Evolutionary conservation across 306 rosid genomes (phyloP), one percentile per base, ranked within the genome.

Genomic region (Rosa rugosa): DNA sequence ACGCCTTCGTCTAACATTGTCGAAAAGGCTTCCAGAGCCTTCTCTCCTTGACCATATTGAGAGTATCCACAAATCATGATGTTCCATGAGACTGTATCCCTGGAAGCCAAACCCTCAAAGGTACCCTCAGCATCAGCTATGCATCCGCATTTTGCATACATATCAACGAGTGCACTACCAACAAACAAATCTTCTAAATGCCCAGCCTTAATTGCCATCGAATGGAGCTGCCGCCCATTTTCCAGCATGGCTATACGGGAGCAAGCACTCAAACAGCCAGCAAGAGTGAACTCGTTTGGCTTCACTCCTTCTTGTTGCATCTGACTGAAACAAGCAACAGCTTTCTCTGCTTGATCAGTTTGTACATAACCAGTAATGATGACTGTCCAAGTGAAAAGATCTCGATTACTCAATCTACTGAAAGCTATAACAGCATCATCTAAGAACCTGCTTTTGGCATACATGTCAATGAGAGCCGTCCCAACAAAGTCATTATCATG

Each of bases 401-500:
- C 88, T 72, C 66, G 75, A 81, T 12, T 51, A 54, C 44, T 71
- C 54, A 85, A 78, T 67, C 76, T 76, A 40, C 72, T 53, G 65
- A 85, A 85, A 46, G 82, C 81, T 67, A 53, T 45, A 67, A 70
- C 78, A 20, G 81, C 81, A 64, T 82, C 85, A 63, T 85, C 81
- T 51, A 81, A 8, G 16, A 69, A 9, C 77, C 78, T 73, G 25
- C 64, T 57, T 50, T 81, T 75, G 16, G 83, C 75, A 57, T 85
- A 85, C 88, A 85, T 79, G 74, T 82, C 80, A 44, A 85, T 66
- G 25, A 85, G 79, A 81, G 88, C 85, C 27, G 83, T 82, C 47
- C 79, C 71, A 71, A 85, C 83, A 25, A 56, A 78, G 46, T 69
- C 69, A 57, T 82, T 79, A 46, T 54, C 54, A 38, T 71, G 51